These are phyloP conservation scores for Brassica cretica DNA, from an alignment of 345 rosid genomes.

Conservation along the genomic window DNA sequence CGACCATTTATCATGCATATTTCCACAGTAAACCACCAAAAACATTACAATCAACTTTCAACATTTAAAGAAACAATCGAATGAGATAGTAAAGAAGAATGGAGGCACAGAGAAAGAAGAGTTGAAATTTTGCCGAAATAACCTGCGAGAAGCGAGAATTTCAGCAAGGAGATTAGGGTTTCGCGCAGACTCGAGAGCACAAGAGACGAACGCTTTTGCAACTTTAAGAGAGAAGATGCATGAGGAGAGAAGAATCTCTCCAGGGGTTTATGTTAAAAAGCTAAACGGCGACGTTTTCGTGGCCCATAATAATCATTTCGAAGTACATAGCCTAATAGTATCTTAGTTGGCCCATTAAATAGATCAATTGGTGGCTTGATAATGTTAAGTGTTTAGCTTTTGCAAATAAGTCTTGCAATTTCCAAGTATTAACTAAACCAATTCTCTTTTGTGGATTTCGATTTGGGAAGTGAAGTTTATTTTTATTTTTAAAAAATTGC, in stretches of 20 bases:
- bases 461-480: no score
- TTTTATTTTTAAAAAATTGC: no score
- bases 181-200: background rate
- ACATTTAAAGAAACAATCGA: background rate
- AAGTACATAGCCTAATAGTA: background rate
- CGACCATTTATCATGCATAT: background rate
- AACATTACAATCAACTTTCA: background rate
- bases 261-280: background rate
- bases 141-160: background rate
- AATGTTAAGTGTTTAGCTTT: no score
- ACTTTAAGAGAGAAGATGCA: background rate
- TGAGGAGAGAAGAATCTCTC: background rate
- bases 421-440: no score
- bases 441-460: no score
- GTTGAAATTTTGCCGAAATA: background rate
- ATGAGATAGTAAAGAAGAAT: background rate
- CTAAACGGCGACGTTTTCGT: background rate
- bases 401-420: no score
- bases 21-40: background rate
- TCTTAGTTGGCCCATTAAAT: background rate
- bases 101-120: background rate
- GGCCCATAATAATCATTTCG: background rate
- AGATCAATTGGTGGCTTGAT: background rate
- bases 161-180: background rate
- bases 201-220: background rate